A percentile compares a stretch with the other conserved stretches of the same genome.
Evolutionary conservation across 495 filamentous ascomycete species (phyloP).

Genomic region (Hypoxylon subgilvum): DNA sequence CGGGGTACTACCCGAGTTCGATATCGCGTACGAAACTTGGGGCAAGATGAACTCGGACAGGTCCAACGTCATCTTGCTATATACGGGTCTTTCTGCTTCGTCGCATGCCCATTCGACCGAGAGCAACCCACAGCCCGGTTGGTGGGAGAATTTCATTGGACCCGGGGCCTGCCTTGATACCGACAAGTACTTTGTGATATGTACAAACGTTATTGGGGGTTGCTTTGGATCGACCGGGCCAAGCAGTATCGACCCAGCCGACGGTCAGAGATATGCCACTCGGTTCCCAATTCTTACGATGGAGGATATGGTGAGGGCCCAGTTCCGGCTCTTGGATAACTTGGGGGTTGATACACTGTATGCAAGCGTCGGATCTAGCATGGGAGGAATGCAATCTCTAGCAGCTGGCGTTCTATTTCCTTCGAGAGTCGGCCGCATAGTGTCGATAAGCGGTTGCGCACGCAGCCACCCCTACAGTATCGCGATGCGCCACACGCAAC

Average conservation of each 20-base stretch:
- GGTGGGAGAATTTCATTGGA: slow-evolving; percentile 99
- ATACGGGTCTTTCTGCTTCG: slow-evolving; percentile 93
- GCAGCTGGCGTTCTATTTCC: slow-evolving; percentile 89
- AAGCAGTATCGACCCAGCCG: slow-evolving; percentile 83
- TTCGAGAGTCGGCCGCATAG: slow-evolving; percentile 77
- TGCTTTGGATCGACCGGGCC: slow-evolving; percentile 97
- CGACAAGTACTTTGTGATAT: slow-evolving; percentile 88
- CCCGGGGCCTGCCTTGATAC: slow-evolving; percentile 87
- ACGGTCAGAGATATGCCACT: slow-evolving; percentile 88
- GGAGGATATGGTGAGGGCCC: slow-evolving; percentile 95
- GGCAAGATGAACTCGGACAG: slow-evolving; percentile 78
- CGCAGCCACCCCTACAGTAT: slow-evolving; percentile 97
- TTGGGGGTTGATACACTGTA: slow-evolving; percentile 82
- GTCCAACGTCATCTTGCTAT: slow-evolving; percentile 89
- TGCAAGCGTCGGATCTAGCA: slow-evolving; percentile 92
- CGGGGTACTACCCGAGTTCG: slow-evolving; percentile 81
- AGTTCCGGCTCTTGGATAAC: slow-evolving; percentile 85
- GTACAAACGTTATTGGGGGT: slow-evolving; percentile 94
- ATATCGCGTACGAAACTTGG: slow-evolving; percentile 95
- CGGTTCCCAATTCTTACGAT: slow-evolving; percentile 96
- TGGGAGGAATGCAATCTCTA: slow-evolving; percentile 98
- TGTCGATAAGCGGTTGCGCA: slow-evolving; percentile 91
- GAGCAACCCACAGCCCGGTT: slow-evolving; percentile 84
- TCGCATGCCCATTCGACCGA: slow-evolving; percentile 92
- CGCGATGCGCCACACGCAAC: slow-evolving; percentile 97